Conservation (phyloP, 345 rosid genomes). For the Heritiera fomes region DNA sequence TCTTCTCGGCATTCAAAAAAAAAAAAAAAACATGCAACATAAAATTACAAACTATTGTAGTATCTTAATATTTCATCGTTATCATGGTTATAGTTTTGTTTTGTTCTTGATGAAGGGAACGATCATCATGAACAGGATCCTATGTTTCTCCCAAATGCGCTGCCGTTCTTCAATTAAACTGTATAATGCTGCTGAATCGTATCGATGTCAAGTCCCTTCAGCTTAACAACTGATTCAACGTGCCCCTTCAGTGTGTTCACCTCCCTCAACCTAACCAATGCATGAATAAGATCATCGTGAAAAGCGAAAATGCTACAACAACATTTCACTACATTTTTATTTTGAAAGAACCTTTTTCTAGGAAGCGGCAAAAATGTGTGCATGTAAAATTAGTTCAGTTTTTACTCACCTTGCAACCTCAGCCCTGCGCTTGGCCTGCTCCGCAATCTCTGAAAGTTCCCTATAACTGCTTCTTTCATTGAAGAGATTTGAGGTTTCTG, state of each 20-base stretch:
- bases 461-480: slow-evolving; percentile 65
- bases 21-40: neutral
- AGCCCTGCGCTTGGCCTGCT: slow-evolving; percentile 95
- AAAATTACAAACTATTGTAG: neutral
- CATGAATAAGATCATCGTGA: neutral
- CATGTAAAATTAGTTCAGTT: neutral
- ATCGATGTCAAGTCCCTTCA: slow-evolving; percentile 84
- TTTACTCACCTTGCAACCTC: slow-evolving; percentile 85
- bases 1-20: neutral
- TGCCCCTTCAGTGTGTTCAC: slow-evolving; percentile 72
- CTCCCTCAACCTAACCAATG: slow-evolving; percentile 67
- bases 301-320: neutral
- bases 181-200: slow-evolving; percentile 85
- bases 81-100: neutral
- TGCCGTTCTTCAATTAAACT: slow-evolving; percentile 36
- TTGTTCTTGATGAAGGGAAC: slow-evolving; percentile 23
- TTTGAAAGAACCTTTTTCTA: neutral
- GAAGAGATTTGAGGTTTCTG: slow-evolving; percentile 48
- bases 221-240: slow-evolving; percentile 84
- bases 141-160: neutral
- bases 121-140: neutral
- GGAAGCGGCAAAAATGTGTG: neutral
- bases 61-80: neutral
- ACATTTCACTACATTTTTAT: neutral
- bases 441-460: slow-evolving; percentile 95